Base-by-base conservation (phyloP, 192 early-diverging fungal species). In the Coemansia sp. region DNA sequence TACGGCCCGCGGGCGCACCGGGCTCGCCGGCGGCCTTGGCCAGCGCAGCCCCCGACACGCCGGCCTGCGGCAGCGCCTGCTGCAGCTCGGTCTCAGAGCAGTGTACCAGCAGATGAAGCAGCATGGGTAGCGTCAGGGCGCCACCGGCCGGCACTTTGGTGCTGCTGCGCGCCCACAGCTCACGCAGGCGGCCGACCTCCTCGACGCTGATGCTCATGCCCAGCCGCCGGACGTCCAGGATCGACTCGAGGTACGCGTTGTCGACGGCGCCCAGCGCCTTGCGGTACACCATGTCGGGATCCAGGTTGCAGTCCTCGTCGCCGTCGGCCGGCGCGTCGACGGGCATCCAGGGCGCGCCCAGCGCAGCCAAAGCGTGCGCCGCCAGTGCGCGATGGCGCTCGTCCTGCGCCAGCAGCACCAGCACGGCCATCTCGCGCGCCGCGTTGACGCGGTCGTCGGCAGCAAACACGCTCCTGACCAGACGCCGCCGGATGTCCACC, bases 201-300 rank as follows among this genome's bases (percentile, higher is more conserved):
- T 71, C 69, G 37, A 49, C 41, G 47, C 69, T 68, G 61, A 78
- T 78, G 64, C 75, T 68, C 68, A 78, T 71, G 10, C 75, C 69
- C 25, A 78, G 75, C 43, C 69, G 45, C 55, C 69, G 60, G 33
- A 78, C 75, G 24, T 71, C 68, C 55, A 78, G 53, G 12, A 71
- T 64, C 11, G 75, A 78, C 49, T 78, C 65, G 2, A 81, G 55
- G 33, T 71, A 81, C 19, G 65, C 30, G 50, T 76, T 81, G 61
- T 71, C 64, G 24, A 67, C 59, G 13, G 62, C 63, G 37, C 69
- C 62, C 62, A 76, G 57, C 13, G 75, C 75, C 65, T 78, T 78
- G 61, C 79, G 79, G 44, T 71, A 71, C 25, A 74, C 72, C 66
- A 70, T 68, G 48, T 81, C 68, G 25, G 69, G 71, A 25, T 81